These are phyloP conservation scores for Macrophomina phaseolina DNA, from an alignment of 2,329 filamentous ascomycete species.

Conservation along the genomic window DNA sequence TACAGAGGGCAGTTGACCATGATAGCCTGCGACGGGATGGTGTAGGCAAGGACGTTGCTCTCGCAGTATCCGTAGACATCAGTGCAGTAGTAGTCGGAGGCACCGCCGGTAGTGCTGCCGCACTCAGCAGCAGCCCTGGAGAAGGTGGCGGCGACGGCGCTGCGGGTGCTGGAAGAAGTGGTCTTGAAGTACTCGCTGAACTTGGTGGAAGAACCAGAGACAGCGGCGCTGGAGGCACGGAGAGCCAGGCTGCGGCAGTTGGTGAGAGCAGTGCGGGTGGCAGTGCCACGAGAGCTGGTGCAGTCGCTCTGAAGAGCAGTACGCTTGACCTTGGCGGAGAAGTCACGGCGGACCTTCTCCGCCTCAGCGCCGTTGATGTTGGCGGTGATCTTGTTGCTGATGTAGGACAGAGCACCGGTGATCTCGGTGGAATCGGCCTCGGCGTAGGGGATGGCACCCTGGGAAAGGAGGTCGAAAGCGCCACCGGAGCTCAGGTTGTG, in stretches of 20 bases:
- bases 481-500: conserved; percentile 61
- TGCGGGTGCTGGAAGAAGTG: conserved; percentile 48
- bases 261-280: conserved; percentile 58
- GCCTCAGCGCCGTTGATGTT: conserved; percentile 63
- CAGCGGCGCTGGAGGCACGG: conserved; percentile 58
- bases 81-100: conserved; percentile 63
- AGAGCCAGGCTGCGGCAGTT: conserved; percentile 62
- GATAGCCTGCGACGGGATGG: conserved; percentile 58
- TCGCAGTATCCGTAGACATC: conserved; percentile 44
- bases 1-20: conserved; percentile 68
- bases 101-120: conserved; percentile 54
- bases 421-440: conserved; percentile 59
- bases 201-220: conserved; percentile 50
- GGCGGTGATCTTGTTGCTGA: conserved; percentile 64
- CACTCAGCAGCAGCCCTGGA: conserved; percentile 63
- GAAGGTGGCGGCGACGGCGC: conserved; percentile 58
- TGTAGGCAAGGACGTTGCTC: conserved; percentile 43
- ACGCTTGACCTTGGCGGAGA: conserved; percentile 55
- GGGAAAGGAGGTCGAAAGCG: conserved; percentile 61
- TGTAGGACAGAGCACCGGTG: conserved; percentile 61
- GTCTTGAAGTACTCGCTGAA: conserved; percentile 71
- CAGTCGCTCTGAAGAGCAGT: conserved; percentile 61
- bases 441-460: conserved; percentile 64
- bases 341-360: conserved; percentile 53
- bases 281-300: conserved; percentile 53